Base-by-base conservation (phyloP, 1,139 yeast species). In the Magnusiomyces tetraspermus region DNA sequence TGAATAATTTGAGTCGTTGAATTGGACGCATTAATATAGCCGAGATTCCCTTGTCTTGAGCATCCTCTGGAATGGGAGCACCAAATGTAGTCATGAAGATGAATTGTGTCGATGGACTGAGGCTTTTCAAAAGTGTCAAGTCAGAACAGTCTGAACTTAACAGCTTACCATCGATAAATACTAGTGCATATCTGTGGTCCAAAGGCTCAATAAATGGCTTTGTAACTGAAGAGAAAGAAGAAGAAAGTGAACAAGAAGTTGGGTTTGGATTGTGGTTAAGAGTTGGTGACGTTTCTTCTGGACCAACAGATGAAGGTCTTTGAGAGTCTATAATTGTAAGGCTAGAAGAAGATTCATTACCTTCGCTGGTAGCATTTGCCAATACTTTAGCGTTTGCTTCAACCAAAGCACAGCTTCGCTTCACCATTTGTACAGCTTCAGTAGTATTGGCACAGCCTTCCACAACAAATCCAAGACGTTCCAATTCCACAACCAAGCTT, bases 401-500 rank as follows among this genome's bases (percentile, higher is more conserved):
- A n/a, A n/a, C 40, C 6, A 8, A 6, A 8, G 6, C 11, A 6
- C 6, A 28, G 15, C 40, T 36, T 36, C 17, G 8, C 6, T n/a
- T 10, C 17, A 36, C 19, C 17, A 8, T 36, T 8, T 13, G 21
- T 21, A 50, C 47, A 8, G 49, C 53, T 42, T 43, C 33, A 3
- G 19, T 11, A 24, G 30, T 51, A 5, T 59, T 50, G 51, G 56
- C 53, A 50, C 66, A 63, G 22, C 55, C 54, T 23, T 57, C 61
- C 15, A 73, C 75, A 4, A 64, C 59, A 50, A 74, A 64, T 2
- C 77, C 76, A 54, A 68, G 67, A 46, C 60, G 53, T 50, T 60
- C 60, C 17, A 71, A 31, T 50, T 63, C 69, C 1, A 62, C 66
- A 60, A 58, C 67, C 62, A 78, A 61, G 0, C 78, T 67, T 47